phyloP scores from a whole-genome alignment of 148 eudicot species.

The Heliosperma pusillum region DNA sequence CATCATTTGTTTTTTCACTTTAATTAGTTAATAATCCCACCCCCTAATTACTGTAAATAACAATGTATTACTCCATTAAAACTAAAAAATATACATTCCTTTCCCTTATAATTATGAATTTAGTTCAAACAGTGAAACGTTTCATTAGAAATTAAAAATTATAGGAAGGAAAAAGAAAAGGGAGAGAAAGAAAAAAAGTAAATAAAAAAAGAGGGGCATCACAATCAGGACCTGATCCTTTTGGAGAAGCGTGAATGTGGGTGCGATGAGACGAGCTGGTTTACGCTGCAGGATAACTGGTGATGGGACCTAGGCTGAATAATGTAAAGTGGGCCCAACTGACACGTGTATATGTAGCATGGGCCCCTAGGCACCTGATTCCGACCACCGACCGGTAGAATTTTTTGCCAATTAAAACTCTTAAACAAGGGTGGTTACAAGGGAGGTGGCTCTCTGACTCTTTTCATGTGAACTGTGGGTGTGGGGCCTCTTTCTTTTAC shows the following conservation, averaged over 20 bases:
- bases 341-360: not conserved
- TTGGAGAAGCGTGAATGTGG: slow-evolving; percentile 18
- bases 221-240: slow-evolving; percentile 11
- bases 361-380: not conserved
- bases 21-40: no score
- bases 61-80: no score
- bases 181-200: not conserved
- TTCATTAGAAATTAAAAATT: no score
- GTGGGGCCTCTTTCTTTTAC: slow-evolving; percentile 1
- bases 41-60: no score
- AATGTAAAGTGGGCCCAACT: not conserved
- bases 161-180: not conserved
- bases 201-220: not conserved
- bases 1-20: no score
- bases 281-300: slow-evolving; percentile 3
- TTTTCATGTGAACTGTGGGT: not conserved
- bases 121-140: no score
- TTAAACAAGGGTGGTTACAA: no score
- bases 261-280: slow-evolving; percentile 6
- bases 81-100: no score
- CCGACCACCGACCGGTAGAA: not conserved
- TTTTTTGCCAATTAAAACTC: not conserved
- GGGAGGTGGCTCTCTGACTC: not conserved
- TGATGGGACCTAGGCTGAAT: not conserved
- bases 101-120: no score